phyloP scores from a whole-genome alignment of 305 asterid genomes.

The Ruellia speciosa region DNA sequence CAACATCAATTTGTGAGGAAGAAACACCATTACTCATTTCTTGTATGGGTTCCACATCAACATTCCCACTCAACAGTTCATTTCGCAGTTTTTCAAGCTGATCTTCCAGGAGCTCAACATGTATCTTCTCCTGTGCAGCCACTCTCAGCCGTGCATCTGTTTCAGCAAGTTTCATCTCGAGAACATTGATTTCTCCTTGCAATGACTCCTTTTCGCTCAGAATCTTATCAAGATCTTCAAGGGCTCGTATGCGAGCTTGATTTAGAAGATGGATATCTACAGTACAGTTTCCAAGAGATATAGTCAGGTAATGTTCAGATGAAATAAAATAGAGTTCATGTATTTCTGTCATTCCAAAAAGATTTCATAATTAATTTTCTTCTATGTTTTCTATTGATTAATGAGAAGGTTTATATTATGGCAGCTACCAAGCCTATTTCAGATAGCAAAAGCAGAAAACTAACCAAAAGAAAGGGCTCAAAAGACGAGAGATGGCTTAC shows the following conservation, averaged over 20 bases:
- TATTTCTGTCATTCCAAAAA: constrained; percentile 1
- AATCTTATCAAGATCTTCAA: constrained; percentile 65
- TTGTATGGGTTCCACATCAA: constrained; percentile 26
- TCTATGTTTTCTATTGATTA: not conserved
- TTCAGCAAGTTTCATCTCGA: constrained; percentile 83
- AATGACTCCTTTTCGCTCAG: constrained; percentile 66
- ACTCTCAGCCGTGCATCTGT: constrained; percentile 76
- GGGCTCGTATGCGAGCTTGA: constrained; percentile 69
- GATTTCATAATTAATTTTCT: constrained; percentile 1
- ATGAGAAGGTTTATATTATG: not conserved
- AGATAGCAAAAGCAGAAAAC: constrained; percentile 8
- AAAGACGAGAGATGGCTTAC: constrained; percentile 36
- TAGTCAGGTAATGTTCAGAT: constrained; percentile 16
- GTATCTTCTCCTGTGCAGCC: constrained; percentile 80
- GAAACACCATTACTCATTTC: constrained; percentile 31
- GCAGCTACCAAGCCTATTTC: not conserved
- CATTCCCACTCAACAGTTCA: constrained; percentile 48
- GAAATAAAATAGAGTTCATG: constrained; percentile 3
- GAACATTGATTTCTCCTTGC: constrained; percentile 64
- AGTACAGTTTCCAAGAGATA: constrained; percentile 20
- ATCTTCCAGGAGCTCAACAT: constrained; percentile 56
- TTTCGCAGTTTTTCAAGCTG: constrained; percentile 58
- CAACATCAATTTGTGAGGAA: constrained; percentile 29
- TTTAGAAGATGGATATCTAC: constrained; percentile 82
- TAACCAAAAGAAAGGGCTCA: constrained; percentile 16